Evolutionary conservation across 192 early-diverging fungal genomes (phyloP).

Genomic region (Coemansia sp.): DNA sequence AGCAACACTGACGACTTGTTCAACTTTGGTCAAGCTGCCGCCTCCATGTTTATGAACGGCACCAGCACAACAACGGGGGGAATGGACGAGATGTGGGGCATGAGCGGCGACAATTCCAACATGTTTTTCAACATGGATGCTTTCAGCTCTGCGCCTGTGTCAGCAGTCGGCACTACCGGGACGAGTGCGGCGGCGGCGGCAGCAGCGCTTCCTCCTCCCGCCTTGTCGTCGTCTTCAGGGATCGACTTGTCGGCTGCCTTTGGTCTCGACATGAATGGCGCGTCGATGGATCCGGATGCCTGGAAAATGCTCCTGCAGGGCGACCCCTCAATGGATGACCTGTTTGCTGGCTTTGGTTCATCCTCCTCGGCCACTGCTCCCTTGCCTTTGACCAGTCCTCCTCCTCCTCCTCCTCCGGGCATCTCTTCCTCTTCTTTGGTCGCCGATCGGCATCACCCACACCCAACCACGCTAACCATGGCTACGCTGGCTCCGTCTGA

Average conservation of each 20-base stretch:
- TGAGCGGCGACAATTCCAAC: conserved; percentile 33
- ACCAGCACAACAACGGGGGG: background rate
- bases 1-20: conserved; percentile 14
- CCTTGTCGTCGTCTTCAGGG: background rate
- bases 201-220: no score
- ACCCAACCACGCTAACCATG: no score
- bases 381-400: background rate
- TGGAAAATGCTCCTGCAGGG: conserved; percentile 39
- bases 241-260: conserved; percentile 28
- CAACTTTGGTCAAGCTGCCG: conserved; percentile 10
- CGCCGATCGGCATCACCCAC: no score
- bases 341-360: conserved; percentile 9
- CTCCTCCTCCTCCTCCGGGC: no score
- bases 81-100: conserved; percentile 38
- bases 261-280: conserved; percentile 31
- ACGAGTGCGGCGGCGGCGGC: background rate
- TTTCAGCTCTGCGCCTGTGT: conserved; percentile 34
- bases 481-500: conserved; percentile 38
- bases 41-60: conserved; percentile 14
- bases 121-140: conserved; percentile 52
- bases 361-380: background rate
- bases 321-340: conserved; percentile 33
- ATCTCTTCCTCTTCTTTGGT: no score
- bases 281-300: conserved; percentile 32
- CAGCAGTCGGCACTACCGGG: conserved; percentile 16